phyloP scores from a whole-genome alignment of 306 rosid genomes.

The Rosa multiflora region DNA sequence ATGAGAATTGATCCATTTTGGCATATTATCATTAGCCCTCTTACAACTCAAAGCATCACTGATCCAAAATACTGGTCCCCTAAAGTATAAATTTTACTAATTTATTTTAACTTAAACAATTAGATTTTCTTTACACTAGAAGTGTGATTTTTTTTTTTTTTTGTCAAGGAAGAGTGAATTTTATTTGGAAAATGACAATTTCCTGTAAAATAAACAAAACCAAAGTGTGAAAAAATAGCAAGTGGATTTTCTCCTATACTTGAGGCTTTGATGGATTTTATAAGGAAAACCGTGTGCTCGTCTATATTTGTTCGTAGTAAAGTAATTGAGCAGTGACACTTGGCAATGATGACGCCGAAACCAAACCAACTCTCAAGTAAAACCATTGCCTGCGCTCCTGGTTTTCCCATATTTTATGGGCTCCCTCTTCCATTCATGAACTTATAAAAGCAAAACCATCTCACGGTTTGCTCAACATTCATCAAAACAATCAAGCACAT shows the following conservation, averaged over 20 bases:
- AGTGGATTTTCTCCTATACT: not conserved
- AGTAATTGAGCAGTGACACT: not conserved
- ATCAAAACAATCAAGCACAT: not conserved
- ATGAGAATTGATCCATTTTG: not conserved
- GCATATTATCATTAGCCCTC: not conserved
- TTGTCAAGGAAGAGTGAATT: not conserved
- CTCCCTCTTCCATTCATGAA: not conserved
- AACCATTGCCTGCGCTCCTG: not conserved
- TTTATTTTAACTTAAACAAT: too few species aligned
- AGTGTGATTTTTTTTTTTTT: too few species aligned
- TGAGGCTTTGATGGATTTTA: constrained; percentile 6
- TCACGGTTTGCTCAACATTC: not conserved
- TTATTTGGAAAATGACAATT: not conserved
- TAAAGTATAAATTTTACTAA: too few species aligned
- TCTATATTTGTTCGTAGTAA: not conserved
- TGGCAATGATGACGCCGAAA: not conserved
- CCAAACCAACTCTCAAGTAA: not conserved
- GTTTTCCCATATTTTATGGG: not conserved
- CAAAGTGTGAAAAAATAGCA: not conserved
- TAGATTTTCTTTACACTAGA: too few species aligned
- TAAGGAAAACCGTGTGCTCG: not conserved
- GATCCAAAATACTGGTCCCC: not conserved
- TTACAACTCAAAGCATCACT: not conserved
- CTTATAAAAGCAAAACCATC: not conserved
- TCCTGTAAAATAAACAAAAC: not conserved